A percentile compares a stretch with the other conserved stretches of the same genome.
Conservation (phyloP, 306 rosid genomes). For the Sesbania bispinosa region DNA sequence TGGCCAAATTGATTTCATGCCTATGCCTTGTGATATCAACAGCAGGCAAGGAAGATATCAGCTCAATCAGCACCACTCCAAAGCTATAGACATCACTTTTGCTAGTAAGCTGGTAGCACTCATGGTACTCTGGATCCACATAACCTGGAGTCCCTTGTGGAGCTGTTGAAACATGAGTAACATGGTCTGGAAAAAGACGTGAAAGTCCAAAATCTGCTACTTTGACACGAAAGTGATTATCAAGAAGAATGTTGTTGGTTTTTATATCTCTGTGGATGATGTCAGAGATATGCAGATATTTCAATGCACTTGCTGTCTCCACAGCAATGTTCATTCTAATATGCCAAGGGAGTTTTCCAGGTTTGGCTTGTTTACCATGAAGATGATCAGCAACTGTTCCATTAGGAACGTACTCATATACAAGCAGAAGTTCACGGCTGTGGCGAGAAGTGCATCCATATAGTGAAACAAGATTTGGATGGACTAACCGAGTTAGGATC, state of each 20-base stretch:
- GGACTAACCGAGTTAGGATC: constrained; percentile 56
- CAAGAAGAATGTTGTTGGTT: constrained; percentile 79
- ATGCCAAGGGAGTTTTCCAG: constrained; percentile 49
- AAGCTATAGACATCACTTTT: constrained; percentile 89
- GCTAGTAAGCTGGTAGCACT: constrained; percentile 66
- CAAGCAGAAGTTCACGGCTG: constrained; percentile 81
- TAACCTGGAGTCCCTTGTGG: constrained; percentile 98
- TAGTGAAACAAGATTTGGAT: constrained; percentile 67
- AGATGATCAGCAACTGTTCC: constrained; percentile 90
- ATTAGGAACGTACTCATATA: constrained; percentile 73
- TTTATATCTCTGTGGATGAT: constrained; percentile 83
- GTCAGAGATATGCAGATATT: constrained; percentile 70
- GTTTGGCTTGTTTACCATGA: constrained; percentile 53
- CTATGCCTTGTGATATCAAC: constrained; percentile 80
- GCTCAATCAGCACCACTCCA: constrained; percentile 79
- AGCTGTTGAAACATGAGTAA: constrained; percentile 76
- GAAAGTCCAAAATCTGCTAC: constrained; percentile 93
- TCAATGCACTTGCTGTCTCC: constrained; percentile 73
- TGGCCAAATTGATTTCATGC: constrained; percentile 74
- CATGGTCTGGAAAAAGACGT: constrained; percentile 64
- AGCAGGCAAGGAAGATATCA: constrained; percentile 82
- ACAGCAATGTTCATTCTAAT: constrained; percentile 67
- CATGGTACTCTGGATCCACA: constrained; percentile 84
- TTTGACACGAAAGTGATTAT: constrained; percentile 54
- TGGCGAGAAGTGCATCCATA: constrained; percentile 86